A percentile compares a stretch with the other conserved stretches of the same genome.
These are phyloP conservation scores for Lyophyllum atratum DNA, from an alignment of 768 basidiomycete species.

Conservation along the genomic window DNA sequence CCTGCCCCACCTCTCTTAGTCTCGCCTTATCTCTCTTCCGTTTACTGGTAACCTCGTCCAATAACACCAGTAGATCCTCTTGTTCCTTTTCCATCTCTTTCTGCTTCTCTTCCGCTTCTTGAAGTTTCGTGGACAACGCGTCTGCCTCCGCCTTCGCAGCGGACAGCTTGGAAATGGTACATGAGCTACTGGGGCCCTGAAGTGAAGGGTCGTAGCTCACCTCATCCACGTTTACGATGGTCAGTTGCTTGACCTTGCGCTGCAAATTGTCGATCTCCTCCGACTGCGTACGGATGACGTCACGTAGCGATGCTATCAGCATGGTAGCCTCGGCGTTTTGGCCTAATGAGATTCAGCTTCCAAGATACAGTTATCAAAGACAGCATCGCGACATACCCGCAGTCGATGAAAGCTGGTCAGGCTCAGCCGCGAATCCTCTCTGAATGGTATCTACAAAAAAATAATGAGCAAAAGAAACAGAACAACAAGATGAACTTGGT, in stretches of 20 bases:
- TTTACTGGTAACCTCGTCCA: constrained; percentile 91
- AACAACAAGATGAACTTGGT: constrained; percentile 12
- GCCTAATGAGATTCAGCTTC: constrained; percentile 34
- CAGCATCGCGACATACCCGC: constrained; percentile 22
- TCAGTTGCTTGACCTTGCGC: constrained; percentile 51
- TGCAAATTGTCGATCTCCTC: constrained; percentile 75
- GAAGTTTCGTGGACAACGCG: constrained; percentile 48
- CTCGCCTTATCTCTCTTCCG: constrained; percentile 79
- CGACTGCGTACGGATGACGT: constrained; percentile 81
- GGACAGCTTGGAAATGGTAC: constrained; percentile 35
- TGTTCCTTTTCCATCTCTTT: constrained; percentile 94
- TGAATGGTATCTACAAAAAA: constrained; percentile 66
- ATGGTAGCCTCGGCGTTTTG: constrained; percentile 77
- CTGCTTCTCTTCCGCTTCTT: constrained; percentile 59
- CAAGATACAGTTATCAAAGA: constrained; percentile 1
- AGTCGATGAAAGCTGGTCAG: constrained; percentile 64
- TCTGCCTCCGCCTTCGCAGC: constrained; percentile 49
- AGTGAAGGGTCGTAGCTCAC: constrained; percentile 23
- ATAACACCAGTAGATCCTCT: constrained; percentile 89
- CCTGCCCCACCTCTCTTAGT: constrained; percentile 73
- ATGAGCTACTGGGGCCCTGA: neutral
- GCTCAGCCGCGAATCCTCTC: constrained; percentile 69
- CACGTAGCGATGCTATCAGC: constrained; percentile 81
- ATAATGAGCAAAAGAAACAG: neutral
- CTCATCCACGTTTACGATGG: constrained; percentile 36